Percentiles rank a stretch among this genome's conserved stretches.
These are phyloP conservation scores for Fusarium mangiferae DNA, from an alignment of 2,329 filamentous ascomycete species.

Conservation along the genomic window DNA sequence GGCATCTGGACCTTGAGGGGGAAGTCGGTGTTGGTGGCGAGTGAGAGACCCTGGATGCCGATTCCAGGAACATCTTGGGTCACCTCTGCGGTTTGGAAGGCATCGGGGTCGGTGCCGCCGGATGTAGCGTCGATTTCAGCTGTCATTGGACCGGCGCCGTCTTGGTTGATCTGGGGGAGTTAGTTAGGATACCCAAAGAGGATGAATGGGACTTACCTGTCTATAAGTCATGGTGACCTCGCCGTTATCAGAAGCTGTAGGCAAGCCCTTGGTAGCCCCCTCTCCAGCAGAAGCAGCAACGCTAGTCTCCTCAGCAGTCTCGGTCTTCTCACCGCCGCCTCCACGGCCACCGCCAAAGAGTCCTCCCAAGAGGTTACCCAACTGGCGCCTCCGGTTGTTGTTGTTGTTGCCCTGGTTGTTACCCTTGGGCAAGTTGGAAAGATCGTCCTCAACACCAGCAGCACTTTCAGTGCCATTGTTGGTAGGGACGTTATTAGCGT, in stretches of 20 bases:
- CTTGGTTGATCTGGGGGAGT: constrained; percentile 70
- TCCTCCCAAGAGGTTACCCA: constrained; percentile 35
- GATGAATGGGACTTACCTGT: constrained; percentile 39
- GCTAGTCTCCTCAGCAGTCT: constrained; percentile 46
- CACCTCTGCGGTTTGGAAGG: constrained; percentile 69
- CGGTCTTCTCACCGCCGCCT: constrained; percentile 51
- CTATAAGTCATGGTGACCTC: constrained; percentile 72
- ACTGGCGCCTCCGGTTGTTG: constrained; percentile 39
- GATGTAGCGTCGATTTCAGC: constrained; percentile 71
- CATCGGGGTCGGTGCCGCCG: constrained; percentile 67
- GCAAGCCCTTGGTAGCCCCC: constrained; percentile 65
- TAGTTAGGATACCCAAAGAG: rapidly evolving
- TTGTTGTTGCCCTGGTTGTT: neutral
- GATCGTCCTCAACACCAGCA: constrained; percentile 57
- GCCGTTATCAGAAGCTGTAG: constrained; percentile 69
- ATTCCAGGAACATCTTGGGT: constrained; percentile 70
- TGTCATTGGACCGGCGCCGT: constrained; percentile 72
- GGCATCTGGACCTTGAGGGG: constrained; percentile 73
- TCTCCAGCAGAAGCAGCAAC: constrained; percentile 65
- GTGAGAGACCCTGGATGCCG: constrained; percentile 65
- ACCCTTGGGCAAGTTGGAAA: constrained; percentile 43
- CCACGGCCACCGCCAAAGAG: constrained; percentile 41
- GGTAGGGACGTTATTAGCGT: neutral
- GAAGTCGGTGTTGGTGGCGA: constrained; percentile 71
- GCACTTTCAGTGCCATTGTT: constrained; percentile 31